phyloP scores from a whole-genome alignment of 202 grass and related monocot species.

The Panicum virgatum region DNA sequence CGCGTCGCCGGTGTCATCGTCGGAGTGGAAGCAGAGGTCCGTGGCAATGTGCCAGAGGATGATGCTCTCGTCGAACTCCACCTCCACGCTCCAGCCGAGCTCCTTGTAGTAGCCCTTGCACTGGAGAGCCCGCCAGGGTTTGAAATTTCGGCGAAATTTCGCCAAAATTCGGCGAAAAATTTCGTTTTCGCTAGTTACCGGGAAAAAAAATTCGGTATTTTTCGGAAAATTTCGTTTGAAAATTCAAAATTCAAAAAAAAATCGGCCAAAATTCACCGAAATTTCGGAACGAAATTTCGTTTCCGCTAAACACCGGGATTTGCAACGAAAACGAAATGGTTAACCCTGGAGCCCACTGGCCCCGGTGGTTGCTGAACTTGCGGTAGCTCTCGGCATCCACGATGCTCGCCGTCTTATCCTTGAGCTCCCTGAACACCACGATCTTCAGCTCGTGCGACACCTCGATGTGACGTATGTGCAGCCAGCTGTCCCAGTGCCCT shows the following conservation, averaged over 20 bases:
- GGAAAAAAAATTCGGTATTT: too few relatives aligned
- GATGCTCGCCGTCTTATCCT: conserved; percentile 43
- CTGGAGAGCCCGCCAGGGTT: too few relatives aligned
- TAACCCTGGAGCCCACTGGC: too few relatives aligned
- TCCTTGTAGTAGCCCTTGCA: conserved; percentile 45
- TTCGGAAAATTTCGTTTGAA: too few relatives aligned
- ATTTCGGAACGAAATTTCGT: too few relatives aligned
- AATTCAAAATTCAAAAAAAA: too few relatives aligned
- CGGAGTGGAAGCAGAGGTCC: conserved; percentile 38
- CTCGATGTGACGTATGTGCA: conserved; percentile 21
- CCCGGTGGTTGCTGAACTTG: conserved; percentile 53
- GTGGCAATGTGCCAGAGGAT: conserved; percentile 59
- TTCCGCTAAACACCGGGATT: too few relatives aligned
- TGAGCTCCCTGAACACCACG: conserved; percentile 51
- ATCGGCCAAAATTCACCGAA: too few relatives aligned
- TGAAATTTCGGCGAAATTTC: too few relatives aligned
- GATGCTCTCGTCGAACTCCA: conserved; percentile 68
- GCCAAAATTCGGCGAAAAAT: too few relatives aligned
- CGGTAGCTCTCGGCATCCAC: conserved; percentile 45
- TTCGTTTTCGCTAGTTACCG: too few relatives aligned
- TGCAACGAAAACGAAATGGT: too few relatives aligned
- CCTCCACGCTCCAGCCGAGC: conserved; percentile 57
- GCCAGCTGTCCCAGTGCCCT: conserved; percentile 23
- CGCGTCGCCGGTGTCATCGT: not conserved
- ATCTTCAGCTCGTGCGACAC: conserved; percentile 42